phyloP scores from a whole-genome alignment of 768 basidiomycete genomes.

The Chlorophyllum brunneum region DNA sequence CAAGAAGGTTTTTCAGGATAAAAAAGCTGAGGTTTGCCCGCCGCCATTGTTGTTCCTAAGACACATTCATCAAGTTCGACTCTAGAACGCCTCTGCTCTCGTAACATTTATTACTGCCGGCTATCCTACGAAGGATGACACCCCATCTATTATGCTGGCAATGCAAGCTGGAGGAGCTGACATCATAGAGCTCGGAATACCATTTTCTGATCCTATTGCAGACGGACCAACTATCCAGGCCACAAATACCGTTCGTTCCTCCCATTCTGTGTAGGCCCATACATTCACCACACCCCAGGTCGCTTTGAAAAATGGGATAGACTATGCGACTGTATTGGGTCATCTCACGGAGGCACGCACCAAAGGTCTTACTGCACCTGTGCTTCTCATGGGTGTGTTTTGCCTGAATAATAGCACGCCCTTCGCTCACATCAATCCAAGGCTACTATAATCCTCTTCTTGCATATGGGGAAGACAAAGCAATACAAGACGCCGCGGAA shows the following conservation, averaged over 20 bases:
- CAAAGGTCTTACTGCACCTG: constrained; percentile 80
- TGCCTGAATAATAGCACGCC: neutral
- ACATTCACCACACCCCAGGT: constrained; percentile 44
- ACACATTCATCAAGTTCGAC: neutral
- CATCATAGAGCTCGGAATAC: constrained; percentile 92
- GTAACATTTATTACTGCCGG: constrained; percentile 95
- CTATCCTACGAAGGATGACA: constrained; percentile 74
- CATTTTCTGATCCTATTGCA: constrained; percentile 95
- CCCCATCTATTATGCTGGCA: constrained; percentile 83
- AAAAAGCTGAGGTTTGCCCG: constrained; percentile 46
- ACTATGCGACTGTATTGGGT: constrained; percentile 70
- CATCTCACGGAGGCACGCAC: constrained; percentile 74
- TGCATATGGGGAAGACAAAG: constrained; percentile 92
- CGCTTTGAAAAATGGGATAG: constrained; percentile 76
- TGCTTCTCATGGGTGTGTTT: constrained; percentile 86
- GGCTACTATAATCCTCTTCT: constrained; percentile 98
- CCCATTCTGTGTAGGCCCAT: neutral
- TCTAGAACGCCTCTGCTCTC: constrained; percentile 56
- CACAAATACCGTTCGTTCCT: constrained; percentile 77
- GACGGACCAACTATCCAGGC: constrained; percentile 94
- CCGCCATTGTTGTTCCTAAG: neutral
- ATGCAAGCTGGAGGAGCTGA: constrained; percentile 94
- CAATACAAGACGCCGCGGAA: constrained; percentile 83
- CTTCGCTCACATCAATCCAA: constrained; percentile 26
- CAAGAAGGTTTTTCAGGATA: constrained; percentile 65